Evolutionary conservation across 2,329 filamentous ascomycete genomes (phyloP).

Genomic region (Fusarium armeniacum): DNA sequence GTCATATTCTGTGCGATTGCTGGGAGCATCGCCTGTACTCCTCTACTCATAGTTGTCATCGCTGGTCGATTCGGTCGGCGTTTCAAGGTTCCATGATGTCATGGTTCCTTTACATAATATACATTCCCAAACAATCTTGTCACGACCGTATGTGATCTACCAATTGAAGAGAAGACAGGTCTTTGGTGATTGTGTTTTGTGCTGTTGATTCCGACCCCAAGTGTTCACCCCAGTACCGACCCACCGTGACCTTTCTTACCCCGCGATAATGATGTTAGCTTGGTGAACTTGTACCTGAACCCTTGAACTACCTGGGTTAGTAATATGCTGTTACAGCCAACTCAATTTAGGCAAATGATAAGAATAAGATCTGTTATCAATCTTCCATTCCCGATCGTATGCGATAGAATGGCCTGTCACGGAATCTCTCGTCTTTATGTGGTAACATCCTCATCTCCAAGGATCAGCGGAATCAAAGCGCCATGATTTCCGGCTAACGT

Average conservation of each 20-base stretch:
- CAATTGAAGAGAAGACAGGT: too few relatives aligned
- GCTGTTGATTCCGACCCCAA: background rate
- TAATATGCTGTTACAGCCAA: background rate
- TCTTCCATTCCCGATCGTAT: conserved; percentile 20
- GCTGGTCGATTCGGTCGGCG: conserved; percentile 41
- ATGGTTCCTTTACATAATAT: conserved; percentile 45
- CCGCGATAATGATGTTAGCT: conserved; percentile 26
- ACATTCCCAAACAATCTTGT: conserved; percentile 16
- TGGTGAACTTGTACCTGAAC: conserved; percentile 11
- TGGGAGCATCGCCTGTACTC: conserved; percentile 50
- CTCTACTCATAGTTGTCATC: conserved; percentile 40
- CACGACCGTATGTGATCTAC: background rate
- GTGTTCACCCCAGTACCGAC: background rate
- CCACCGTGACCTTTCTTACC: conserved; percentile 25
- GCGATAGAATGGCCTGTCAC: conserved; percentile 18
- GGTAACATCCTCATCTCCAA: conserved; percentile 14
- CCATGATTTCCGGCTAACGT: conserved; percentile 48
- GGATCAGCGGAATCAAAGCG: conserved; percentile 44
- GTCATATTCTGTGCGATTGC: conserved; percentile 49
- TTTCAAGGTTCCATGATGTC: conserved; percentile 29
- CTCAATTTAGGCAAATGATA: background rate
- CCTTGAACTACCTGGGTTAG: background rate
- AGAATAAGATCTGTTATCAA: background rate
- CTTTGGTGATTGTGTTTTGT: background rate
- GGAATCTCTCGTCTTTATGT: background rate